Evolutionary conservation across 257 asterid species (phyloP).

Genomic region (Fraxinus americana): DNA sequence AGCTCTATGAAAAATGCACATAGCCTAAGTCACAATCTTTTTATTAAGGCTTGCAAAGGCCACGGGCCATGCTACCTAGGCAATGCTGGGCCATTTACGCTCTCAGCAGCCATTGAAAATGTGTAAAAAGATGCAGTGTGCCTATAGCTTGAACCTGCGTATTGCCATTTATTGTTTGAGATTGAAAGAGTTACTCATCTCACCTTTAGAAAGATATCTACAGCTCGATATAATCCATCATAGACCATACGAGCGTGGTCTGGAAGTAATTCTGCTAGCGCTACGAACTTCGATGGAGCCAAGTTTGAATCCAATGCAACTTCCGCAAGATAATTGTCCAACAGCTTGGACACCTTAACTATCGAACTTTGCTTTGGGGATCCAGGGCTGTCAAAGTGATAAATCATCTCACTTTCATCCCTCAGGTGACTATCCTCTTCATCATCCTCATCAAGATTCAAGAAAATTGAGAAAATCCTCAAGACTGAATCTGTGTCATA

Average conservation of each 20-base stretch:
- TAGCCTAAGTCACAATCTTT: no score
- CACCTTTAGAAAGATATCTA: conserved; percentile 92
- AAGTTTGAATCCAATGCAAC: conserved; percentile 78
- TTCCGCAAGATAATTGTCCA: conserved; percentile 85
- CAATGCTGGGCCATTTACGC: no score
- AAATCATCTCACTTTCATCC: conserved; percentile 75
- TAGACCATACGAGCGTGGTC: conserved; percentile 81
- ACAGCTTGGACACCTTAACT: conserved; percentile 71
- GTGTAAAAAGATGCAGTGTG: background rate
- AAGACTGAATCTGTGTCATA: conserved; percentile 72
- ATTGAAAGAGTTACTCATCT: conserved; percentile 19
- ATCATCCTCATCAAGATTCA: conserved; percentile 84
- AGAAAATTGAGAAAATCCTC: conserved; percentile 80
- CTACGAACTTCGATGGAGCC: conserved; percentile 63
- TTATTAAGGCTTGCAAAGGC: no score
- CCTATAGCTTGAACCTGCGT: background rate
- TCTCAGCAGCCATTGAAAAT: background rate
- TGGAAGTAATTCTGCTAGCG: conserved; percentile 77
- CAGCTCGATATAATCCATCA: conserved; percentile 85
- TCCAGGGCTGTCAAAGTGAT: conserved; percentile 78
- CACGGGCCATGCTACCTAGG: no score
- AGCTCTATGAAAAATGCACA: no score
- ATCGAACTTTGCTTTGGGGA: conserved; percentile 93
- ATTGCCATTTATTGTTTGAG: background rate
- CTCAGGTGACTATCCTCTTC: conserved; percentile 58